Conservation (phyloP, 805 yeast species). For the Lipomyces oligophaga region DNA sequence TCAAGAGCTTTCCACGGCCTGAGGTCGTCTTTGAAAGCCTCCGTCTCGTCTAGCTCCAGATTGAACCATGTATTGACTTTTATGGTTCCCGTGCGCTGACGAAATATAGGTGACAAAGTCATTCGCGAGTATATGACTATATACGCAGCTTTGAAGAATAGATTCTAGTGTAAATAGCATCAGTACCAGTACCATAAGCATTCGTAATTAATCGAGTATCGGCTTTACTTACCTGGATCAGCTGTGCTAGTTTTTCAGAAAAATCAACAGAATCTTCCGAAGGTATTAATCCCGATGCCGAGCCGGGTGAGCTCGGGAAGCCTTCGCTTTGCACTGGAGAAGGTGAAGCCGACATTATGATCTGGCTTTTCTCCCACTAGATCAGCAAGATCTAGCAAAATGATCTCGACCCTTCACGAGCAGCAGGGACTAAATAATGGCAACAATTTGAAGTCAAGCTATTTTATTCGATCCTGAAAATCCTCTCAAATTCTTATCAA, state of each 20-base stretch:
- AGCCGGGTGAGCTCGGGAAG: no score
- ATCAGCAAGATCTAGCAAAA: no score
- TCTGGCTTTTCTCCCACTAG: no score
- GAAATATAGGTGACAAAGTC: conserved; percentile 28
- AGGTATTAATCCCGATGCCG: no score
- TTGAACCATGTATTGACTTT: conserved; percentile 40
- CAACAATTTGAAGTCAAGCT: no score
- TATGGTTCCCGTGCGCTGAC: conserved; percentile 23
- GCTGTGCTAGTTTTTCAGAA: conserved; percentile 17
- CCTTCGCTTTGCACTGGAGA: no score
- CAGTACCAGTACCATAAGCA: neutral
- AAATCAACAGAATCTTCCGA: neutral
- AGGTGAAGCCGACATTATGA: no score
- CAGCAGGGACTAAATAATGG: no score
- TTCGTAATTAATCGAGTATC: neutral
- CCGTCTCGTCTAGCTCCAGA: conserved; percentile 41
- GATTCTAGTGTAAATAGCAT: conserved; percentile 33
- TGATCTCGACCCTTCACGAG: no score
- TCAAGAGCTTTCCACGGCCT: conserved; percentile 52
- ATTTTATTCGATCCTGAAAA: no score
- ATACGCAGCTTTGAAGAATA: conserved; percentile 41
- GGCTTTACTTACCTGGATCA: conserved; percentile 22
- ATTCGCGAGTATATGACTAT: conserved; percentile 37
- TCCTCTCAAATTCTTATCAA: no score
- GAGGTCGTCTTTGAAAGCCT: conserved; percentile 52